Evolutionary conservation across 2,329 filamentous ascomycete species (phyloP).

Genomic region (Leptographium wingfieldii): DNA sequence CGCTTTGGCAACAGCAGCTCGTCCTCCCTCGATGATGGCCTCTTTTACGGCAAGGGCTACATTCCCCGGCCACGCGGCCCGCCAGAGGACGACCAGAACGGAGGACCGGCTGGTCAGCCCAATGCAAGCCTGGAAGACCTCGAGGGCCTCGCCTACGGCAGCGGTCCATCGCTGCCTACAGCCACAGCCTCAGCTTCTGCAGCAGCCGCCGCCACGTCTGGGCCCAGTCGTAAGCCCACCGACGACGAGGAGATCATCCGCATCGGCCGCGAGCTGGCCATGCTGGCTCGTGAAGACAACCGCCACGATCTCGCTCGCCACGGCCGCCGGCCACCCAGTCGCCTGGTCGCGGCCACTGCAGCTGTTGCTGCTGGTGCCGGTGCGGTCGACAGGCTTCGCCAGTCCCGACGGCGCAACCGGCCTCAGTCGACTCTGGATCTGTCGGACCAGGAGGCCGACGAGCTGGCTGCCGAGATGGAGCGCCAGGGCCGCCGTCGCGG

Average conservation of each 20-base stretch:
- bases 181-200: not conserved
- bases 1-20: slow-evolving; percentile 38
- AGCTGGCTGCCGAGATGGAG: not conserved
- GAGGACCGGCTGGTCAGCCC: not conserved
- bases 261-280: slow-evolving; percentile 40
- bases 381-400: slow-evolving; percentile 27
- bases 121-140: not conserved
- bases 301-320: slow-evolving; percentile 32
- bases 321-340: slow-evolving; percentile 26
- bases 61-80: slow-evolving; percentile 15
- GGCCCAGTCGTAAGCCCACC: slow-evolving; percentile 16
- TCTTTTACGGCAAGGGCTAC: slow-evolving; percentile 42
- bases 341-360: slow-evolving; percentile 18
- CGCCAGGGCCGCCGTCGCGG: not conserved
- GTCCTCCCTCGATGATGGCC: slow-evolving; percentile 41
- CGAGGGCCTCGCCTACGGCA: not conserved
- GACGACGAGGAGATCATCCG: slow-evolving; percentile 45
- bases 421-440: slow-evolving; percentile 1
- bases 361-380: slow-evolving; percentile 27
- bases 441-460: not conserved
- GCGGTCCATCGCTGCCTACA: not conserved
- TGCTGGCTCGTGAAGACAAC: slow-evolving; percentile 39
- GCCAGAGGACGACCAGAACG: not conserved
- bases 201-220: not conserved
- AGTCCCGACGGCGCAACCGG: slow-evolving; percentile 24